These are phyloP conservation scores for Prunus davidiana DNA, from an alignment of 306 rosid genomes.

Conservation along the genomic window DNA sequence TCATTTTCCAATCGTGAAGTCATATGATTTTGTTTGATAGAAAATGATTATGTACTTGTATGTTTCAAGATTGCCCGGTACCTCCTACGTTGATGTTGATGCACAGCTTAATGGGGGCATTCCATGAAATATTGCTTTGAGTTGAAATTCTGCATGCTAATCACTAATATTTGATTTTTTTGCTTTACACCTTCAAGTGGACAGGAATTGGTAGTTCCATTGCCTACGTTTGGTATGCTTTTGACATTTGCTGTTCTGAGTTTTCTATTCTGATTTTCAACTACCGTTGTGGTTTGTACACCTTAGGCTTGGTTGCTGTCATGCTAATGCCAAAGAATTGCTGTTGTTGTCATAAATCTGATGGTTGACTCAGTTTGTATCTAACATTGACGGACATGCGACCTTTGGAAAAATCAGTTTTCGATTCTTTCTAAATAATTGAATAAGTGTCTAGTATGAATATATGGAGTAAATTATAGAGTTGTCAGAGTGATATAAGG, in stretches of 20 bases:
- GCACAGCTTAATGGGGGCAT: not conserved
- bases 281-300: slow-evolving; percentile 26
- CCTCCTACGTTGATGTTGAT: not conserved
- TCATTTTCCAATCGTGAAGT: slow-evolving; percentile 9
- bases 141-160: slow-evolving; percentile 20
- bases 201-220: slow-evolving; percentile 33
- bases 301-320: slow-evolving; percentile 33
- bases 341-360: slow-evolving; percentile 24
- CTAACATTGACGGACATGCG: slow-evolving; percentile 23
- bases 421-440: slow-evolving; percentile 19
- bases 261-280: slow-evolving; percentile 36
- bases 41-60: slow-evolving; percentile 14
- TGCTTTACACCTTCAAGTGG: slow-evolving; percentile 34
- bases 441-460: not conserved
- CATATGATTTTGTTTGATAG: slow-evolving; percentile 19
- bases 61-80: not conserved
- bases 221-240: slow-evolving; percentile 33
- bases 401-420: slow-evolving; percentile 24
- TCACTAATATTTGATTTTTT: slow-evolving; percentile 30
- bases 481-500: slow-evolving; percentile 31
- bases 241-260: slow-evolving; percentile 28
- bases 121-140: slow-evolving; percentile 28
- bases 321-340: slow-evolving; percentile 35
- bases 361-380: slow-evolving; percentile 24
- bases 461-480: slow-evolving; percentile 22